phyloP scores from a whole-genome alignment of 192 early-diverging fungal genomes.

The Oehlia diaphana region DNA sequence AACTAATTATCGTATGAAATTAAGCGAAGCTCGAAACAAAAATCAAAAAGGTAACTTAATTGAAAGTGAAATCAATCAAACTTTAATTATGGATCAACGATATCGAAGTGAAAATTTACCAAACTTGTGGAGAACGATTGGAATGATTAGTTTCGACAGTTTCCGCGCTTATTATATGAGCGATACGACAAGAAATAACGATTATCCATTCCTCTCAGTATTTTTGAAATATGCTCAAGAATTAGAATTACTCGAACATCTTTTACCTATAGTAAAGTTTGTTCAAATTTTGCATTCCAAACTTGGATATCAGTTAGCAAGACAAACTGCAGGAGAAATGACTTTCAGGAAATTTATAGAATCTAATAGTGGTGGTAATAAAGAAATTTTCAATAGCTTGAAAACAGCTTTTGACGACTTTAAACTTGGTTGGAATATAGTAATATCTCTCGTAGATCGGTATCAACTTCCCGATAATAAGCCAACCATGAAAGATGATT shows the following conservation, averaged over 20 bases:
- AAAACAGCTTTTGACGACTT: constrained; percentile 17
- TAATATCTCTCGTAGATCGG: not conserved
- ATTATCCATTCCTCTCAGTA: constrained; percentile 22
- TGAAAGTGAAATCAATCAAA: constrained; percentile 19
- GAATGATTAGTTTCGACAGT: not conserved
- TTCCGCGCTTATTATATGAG: constrained; percentile 10
- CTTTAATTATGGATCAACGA: not conserved
- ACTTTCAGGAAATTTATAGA: constrained; percentile 19
- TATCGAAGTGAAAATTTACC: constrained; percentile 6
- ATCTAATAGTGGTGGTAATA: not conserved
- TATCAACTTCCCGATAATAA: not conserved
- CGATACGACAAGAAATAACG: not conserved
- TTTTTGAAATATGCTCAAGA: constrained; percentile 22
- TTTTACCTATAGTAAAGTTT: constrained; percentile 24
- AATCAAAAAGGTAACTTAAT: not conserved
- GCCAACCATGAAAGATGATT: not conserved
- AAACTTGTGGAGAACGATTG: constrained; percentile 22
- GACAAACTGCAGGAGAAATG: not conserved
- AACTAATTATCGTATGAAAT: not conserved
- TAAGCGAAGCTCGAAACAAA: not conserved
- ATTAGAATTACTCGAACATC: constrained; percentile 9
- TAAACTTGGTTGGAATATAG: constrained; percentile 12
- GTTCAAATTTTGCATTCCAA: constrained; percentile 8
- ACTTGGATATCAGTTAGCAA: constrained; percentile 17
- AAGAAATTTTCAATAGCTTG: not conserved